Conservation (phyloP, 2,329 filamentous ascomycete genomes). For the Colletotrichum paranaense region DNA sequence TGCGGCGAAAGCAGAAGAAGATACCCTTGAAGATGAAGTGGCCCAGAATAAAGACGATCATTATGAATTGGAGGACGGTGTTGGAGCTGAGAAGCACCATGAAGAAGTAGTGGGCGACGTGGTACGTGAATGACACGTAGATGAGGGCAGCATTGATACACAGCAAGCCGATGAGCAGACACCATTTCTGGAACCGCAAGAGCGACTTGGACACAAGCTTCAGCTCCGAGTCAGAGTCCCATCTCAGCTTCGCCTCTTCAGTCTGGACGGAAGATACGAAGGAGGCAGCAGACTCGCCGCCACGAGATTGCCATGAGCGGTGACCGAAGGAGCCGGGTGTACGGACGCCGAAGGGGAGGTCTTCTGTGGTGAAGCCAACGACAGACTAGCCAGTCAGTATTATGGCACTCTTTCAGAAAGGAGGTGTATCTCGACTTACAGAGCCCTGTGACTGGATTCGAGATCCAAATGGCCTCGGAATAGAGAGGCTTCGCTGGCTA, state of each 20-base stretch:
- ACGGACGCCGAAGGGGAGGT: slow-evolving; percentile 44
- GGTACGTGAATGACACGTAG: slow-evolving; percentile 49
- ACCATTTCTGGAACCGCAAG: slow-evolving; percentile 52
- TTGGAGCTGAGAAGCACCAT: slow-evolving; percentile 58
- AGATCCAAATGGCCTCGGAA: slow-evolving; percentile 15
- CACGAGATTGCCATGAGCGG: slow-evolving; percentile 46
- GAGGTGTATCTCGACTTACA: slow-evolving; percentile 1
- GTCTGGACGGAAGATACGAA: slow-evolving; percentile 50
- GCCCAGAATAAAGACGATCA: slow-evolving; percentile 52
- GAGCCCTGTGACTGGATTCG: slow-evolving; percentile 28
- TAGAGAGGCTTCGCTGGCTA: slow-evolving; percentile 35
- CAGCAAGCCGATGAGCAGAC: slow-evolving; percentile 48
- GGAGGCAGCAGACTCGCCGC: slow-evolving; percentile 47
- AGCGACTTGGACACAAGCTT: slow-evolving; percentile 50
- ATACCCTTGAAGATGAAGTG: slow-evolving; percentile 45
- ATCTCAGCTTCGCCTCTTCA: slow-evolving; percentile 52
- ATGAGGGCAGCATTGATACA: slow-evolving; percentile 50
- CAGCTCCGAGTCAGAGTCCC: slow-evolving; percentile 53
- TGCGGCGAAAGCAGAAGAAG: slow-evolving; percentile 44
- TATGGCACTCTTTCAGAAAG: not conserved
- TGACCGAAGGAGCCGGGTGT: slow-evolving; percentile 45
- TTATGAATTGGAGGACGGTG: slow-evolving; percentile 54
- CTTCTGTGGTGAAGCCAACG: slow-evolving; percentile 43
- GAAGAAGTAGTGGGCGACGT: slow-evolving; percentile 55
- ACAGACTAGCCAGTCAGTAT: slow-evolving; percentile 43